Evolutionary conservation across 2,329 filamentous ascomycete species (phyloP).

Genomic region (Fusarium piperis): DNA sequence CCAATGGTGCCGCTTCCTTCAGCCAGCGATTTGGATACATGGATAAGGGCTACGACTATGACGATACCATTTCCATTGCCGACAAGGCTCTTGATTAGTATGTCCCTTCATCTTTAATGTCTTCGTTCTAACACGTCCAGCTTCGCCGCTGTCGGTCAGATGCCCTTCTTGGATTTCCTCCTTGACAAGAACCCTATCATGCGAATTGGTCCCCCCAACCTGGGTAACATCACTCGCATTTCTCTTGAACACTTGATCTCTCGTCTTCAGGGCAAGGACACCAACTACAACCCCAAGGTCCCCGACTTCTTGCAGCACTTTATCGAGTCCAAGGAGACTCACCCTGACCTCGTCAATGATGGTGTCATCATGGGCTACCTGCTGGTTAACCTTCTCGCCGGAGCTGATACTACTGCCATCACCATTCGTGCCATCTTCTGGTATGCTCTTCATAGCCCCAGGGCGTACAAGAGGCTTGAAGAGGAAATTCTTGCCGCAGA

Average conservation of each 20-base stretch:
- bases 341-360: conserved; percentile 51
- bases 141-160: conserved; percentile 42
- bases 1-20: conserved; percentile 55
- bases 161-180: conserved; percentile 43
- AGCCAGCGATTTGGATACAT: conserved; percentile 54
- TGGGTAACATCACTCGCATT: conserved; percentile 32
- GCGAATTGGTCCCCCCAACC: conserved; percentile 37
- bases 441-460: conserved; percentile 48
- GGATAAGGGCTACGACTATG: conserved; percentile 49
- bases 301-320: conserved; percentile 49
- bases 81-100: conserved; percentile 39
- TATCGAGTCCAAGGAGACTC: conserved; percentile 45
- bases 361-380: conserved; percentile 49
- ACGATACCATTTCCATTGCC: conserved; percentile 47
- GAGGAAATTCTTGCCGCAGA: conserved; percentile 18
- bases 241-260: conserved; percentile 26
- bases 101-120: not conserved
- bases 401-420: conserved; percentile 50
- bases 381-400: conserved; percentile 48
- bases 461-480: conserved; percentile 35
- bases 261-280: conserved; percentile 33
- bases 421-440: conserved; percentile 50
- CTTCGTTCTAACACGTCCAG: conserved; percentile 26
- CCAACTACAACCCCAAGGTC: conserved; percentile 29
- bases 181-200: conserved; percentile 44